Evolutionary conservation across 2,329 filamentous ascomycete species (phyloP).

Genomic region (Fusarium sp.): DNA sequence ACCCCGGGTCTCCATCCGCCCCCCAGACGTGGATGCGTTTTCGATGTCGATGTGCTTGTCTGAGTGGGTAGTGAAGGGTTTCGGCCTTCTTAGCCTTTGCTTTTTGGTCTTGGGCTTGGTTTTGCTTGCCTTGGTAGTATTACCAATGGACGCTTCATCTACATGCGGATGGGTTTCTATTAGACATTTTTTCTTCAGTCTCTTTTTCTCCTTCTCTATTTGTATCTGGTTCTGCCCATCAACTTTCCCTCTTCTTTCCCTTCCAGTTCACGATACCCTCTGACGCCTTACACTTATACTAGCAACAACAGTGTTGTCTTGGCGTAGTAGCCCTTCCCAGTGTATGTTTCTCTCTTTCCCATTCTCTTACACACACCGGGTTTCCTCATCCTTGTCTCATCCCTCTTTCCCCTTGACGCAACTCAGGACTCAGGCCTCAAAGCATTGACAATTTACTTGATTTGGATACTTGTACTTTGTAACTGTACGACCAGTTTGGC

Average conservation of each 20-base stretch:
- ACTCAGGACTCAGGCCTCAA: slow-evolving; percentile 25
- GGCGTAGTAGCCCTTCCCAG: slow-evolving; percentile 8
- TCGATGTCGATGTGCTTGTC: slow-evolving; percentile 31
- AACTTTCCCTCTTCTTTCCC: background rate
- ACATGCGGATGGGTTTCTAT: slow-evolving; percentile 21
- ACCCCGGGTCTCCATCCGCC: slow-evolving; percentile 43
- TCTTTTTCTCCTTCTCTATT: slow-evolving; percentile 13
- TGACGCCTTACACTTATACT: slow-evolving; percentile 10
- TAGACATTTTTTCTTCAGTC: slow-evolving; percentile 13
- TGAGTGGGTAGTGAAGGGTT: slow-evolving; percentile 30
- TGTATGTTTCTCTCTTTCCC: slow-evolving; percentile 23
- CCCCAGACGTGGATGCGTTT: slow-evolving; percentile 42
- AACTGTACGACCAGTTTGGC: slow-evolving; percentile 29
- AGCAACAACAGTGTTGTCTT: slow-evolving; percentile 14
- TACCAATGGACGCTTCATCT: slow-evolving; percentile 19
- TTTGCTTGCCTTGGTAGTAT: slow-evolving; percentile 7
- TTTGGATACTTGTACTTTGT: slow-evolving; percentile 14
- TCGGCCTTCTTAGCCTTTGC: slow-evolving; percentile 10
- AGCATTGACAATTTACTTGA: slow-evolving; percentile 31
- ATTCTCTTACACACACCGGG: slow-evolving; percentile 25
- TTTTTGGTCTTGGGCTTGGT: background rate
- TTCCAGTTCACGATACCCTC: slow-evolving; percentile 25
- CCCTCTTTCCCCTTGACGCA: slow-evolving; percentile 27
- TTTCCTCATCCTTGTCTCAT: slow-evolving; percentile 37
- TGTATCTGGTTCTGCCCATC: slow-evolving; percentile 23